Evolutionary conservation across 2,329 filamentous ascomycete genomes (phyloP).

Genomic region (Alternaria atra): DNA sequence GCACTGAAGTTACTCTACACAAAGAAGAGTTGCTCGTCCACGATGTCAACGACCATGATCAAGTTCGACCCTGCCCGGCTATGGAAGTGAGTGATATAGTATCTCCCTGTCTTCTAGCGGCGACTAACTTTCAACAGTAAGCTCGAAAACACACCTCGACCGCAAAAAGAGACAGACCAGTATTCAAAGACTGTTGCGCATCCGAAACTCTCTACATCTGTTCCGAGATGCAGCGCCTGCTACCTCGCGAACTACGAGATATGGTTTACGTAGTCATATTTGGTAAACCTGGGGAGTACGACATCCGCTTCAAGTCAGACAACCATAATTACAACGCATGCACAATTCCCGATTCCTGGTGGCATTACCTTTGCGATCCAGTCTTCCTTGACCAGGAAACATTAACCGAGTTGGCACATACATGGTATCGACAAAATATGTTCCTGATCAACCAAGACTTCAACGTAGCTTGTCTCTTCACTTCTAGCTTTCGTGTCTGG

Average conservation of each 20-base stretch:
- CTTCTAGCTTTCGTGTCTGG: too few relatives aligned
- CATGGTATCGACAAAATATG: too few relatives aligned
- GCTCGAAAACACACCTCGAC: background rate
- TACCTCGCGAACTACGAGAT: background rate
- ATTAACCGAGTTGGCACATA: too few relatives aligned
- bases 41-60: background rate
- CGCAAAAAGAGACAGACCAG: background rate
- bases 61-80: background rate
- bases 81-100: too few relatives aligned
- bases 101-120: too few relatives aligned
- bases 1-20: background rate
- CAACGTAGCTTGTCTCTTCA: too few relatives aligned
- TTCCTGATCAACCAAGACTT: too few relatives aligned
- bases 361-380: too few relatives aligned
- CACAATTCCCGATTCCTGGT: too few relatives aligned
- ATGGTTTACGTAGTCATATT: background rate
- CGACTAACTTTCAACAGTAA: background rate
- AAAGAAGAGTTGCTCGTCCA: background rate
- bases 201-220: background rate
- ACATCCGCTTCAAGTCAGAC: too few relatives aligned
- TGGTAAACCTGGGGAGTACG: background rate
- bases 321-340: too few relatives aligned
- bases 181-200: background rate
- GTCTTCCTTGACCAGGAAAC: too few relatives aligned
- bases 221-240: background rate